Conservation (phyloP, 2,329 filamentous ascomycete species). For the Apiospora kogelbergensis region DNA sequence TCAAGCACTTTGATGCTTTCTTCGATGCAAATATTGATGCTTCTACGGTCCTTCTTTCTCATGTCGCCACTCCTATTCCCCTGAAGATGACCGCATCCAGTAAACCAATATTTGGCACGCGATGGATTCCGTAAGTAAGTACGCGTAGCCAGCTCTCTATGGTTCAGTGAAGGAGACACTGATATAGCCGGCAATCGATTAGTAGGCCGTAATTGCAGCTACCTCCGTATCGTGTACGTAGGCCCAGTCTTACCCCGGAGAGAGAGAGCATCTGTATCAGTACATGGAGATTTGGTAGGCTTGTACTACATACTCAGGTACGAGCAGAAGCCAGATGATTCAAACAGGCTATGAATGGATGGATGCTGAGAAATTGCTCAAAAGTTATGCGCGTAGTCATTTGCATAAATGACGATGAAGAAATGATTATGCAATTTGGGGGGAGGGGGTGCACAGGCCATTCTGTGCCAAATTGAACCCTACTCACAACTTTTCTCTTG, state of each 20-base stretch:
- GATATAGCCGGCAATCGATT: neutral
- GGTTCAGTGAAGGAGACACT: neutral
- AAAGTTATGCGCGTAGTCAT: neutral
- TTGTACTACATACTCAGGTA: neutral
- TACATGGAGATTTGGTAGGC: neutral
- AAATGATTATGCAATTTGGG: conserved; percentile 7
- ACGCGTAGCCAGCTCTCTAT: neutral
- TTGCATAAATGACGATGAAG: conserved; percentile 6
- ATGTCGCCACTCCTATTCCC: neutral
- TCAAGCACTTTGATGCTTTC: conserved; percentile 6
- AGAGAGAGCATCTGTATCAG: neutral
- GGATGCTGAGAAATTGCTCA: neutral
- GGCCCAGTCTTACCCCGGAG: conserved; percentile 1
- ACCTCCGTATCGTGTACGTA: neutral
- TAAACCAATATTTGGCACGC: neutral
- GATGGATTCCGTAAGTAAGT: neutral
- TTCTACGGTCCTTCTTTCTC: neutral
- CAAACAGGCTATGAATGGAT: neutral
- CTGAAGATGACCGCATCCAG: neutral
- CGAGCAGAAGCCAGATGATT: neutral
- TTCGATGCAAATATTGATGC: conserved; percentile 8
- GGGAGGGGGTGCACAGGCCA: conserved; percentile 11
- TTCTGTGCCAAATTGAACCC: conserved; percentile 16
- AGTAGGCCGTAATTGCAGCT: neutral
- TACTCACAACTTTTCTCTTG: conserved; percentile 13